Evolutionary conservation across 352 stramenopile genomes (phyloP).

Genomic region (Phytophthora boehmeriae): DNA sequence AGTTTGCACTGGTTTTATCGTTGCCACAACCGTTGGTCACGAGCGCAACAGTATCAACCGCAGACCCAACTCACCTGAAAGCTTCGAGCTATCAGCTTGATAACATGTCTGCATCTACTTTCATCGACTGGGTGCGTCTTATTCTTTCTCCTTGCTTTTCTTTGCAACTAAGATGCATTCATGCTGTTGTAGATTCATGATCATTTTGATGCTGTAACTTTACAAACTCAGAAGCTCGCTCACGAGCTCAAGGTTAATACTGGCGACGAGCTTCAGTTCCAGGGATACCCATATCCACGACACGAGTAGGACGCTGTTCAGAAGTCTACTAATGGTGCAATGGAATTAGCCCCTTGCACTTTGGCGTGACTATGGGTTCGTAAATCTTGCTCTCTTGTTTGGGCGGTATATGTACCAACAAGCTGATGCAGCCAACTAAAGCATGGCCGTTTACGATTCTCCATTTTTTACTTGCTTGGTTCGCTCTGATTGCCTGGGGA

Average conservation of each 20-base stretch:
- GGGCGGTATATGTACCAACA: no score
- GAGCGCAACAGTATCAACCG: background rate
- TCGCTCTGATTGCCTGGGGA: constrained; percentile 18
- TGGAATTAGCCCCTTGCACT: no score
- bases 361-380: no score
- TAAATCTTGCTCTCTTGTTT: no score
- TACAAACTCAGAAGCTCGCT: constrained; percentile 43
- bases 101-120: constrained; percentile 18
- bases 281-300: constrained; percentile 54
- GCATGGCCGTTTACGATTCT: no score
- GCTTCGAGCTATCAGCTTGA: constrained; percentile 33
- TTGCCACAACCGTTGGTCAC: constrained; percentile 15
- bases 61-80: constrained; percentile 7
- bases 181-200: constrained; percentile 39
- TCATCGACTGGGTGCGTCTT: constrained; percentile 53
- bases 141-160: background rate
- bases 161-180: background rate
- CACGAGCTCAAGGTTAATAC: constrained; percentile 52
- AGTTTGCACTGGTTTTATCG: constrained; percentile 44
- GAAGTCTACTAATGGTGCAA: no score
- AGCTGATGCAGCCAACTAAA: no score
- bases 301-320: constrained; percentile 6
- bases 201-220: constrained; percentile 49
- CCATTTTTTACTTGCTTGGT: constrained; percentile 16
- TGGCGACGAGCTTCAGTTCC: constrained; percentile 70